phyloP scores from a whole-genome alignment of 768 basidiomycete species.

The Naganishia vishniacii region DNA sequence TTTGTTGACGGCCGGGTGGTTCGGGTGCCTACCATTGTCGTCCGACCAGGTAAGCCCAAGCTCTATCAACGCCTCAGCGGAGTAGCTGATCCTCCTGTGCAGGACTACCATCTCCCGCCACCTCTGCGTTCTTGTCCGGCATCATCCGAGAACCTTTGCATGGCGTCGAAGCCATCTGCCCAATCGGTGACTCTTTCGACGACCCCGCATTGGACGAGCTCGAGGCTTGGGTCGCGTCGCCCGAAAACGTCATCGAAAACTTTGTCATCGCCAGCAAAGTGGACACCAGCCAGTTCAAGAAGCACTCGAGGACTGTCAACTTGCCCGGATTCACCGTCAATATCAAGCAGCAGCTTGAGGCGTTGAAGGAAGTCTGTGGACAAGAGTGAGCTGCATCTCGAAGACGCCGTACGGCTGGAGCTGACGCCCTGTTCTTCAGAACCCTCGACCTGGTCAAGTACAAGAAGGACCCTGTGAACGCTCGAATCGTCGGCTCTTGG shows the following conservation, averaged over 20 bases:
- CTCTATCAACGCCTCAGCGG: too few relatives aligned
- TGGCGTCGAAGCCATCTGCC: constrained; percentile 55
- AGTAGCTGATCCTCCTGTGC: background rate
- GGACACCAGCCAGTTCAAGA: constrained; percentile 39
- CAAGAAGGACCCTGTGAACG: constrained; percentile 46
- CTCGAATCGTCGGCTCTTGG: constrained; percentile 47
- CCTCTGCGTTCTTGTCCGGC: constrained; percentile 60
- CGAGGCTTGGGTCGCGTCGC: constrained; percentile 44
- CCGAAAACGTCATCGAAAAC: constrained; percentile 45
- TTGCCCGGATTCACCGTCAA: constrained; percentile 46
- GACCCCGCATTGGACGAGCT: constrained; percentile 37
- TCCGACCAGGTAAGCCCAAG: constrained; percentile 49
- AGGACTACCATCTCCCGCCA: constrained; percentile 57
- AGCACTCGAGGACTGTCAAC: constrained; percentile 43
- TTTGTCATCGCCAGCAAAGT: constrained; percentile 48
- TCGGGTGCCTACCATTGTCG: constrained; percentile 60
- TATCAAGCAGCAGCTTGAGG: constrained; percentile 44
- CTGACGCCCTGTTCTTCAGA: background rate
- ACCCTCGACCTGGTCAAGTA: constrained; percentile 45
- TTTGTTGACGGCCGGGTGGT: constrained; percentile 60
- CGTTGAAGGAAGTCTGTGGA: constrained; percentile 42
- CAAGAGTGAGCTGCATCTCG: constrained; percentile 29
- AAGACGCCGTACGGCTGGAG: background rate
- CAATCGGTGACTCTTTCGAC: constrained; percentile 50
- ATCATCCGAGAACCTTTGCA: constrained; percentile 60